Conservation (phyloP, 805 yeast species). For the Millerago galiae region DNA sequence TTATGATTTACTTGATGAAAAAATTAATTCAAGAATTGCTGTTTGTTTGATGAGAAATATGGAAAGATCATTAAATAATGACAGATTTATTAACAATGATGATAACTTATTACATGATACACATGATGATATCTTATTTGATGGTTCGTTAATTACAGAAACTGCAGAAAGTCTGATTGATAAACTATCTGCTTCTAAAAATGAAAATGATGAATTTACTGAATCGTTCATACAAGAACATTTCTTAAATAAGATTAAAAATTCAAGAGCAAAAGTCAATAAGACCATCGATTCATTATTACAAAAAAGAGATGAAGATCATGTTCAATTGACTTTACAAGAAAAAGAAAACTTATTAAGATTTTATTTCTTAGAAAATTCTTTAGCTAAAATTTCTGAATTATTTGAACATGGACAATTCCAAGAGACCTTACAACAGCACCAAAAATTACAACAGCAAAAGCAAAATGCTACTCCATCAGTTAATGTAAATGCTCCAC, state of each 20-base stretch:
- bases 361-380: constrained; percentile 61
- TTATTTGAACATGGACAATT: constrained; percentile 24
- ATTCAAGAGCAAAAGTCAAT: constrained; percentile 35
- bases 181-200: constrained; percentile 23
- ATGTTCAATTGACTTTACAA: constrained; percentile 40
- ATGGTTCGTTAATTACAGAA: constrained; percentile 68
- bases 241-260: constrained; percentile 35
- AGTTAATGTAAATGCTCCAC: constrained; percentile 35
- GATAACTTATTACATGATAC: constrained; percentile 33
- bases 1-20: constrained; percentile 50
- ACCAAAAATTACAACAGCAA: constrained; percentile 4
- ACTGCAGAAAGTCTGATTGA: constrained; percentile 63
- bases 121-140: constrained; percentile 61
- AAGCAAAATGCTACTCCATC: constrained; percentile 2
- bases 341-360: constrained; percentile 74
- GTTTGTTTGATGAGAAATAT: constrained; percentile 78
- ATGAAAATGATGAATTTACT: constrained; percentile 27
- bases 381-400: constrained; percentile 49
- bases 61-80: constrained; percentile 45
- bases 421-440: constrained; percentile 15
- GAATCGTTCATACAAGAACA: constrained; percentile 32
- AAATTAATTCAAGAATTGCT: constrained; percentile 66
- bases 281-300: constrained; percentile 50
- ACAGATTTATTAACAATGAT: constrained; percentile 12
- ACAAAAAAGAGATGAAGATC: constrained; percentile 44